These are phyloP conservation scores for Exophiala calicioides DNA, from an alignment of 2,329 filamentous ascomycete species.

Conservation along the genomic window DNA sequence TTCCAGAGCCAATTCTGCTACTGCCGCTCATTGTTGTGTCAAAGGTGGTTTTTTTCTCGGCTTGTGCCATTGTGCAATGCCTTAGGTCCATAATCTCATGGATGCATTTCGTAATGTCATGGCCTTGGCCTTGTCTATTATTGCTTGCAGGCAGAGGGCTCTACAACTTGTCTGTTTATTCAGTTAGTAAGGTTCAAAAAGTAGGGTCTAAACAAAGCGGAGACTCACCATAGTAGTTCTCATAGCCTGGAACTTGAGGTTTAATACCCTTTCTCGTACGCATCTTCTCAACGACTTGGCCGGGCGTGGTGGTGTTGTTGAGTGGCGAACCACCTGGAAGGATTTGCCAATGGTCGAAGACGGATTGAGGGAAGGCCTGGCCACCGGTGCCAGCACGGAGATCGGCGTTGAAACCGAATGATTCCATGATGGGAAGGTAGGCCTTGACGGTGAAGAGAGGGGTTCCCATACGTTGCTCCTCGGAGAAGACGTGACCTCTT, in stretches of 20 bases:
- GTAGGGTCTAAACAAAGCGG: slow-evolving; percentile 38
- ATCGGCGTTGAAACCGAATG: slow-evolving; percentile 98
- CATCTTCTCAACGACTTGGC: slow-evolving; percentile 80
- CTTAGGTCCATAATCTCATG: slow-evolving; percentile 17
- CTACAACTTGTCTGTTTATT: slow-evolving; percentile 86
- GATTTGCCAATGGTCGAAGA: slow-evolving; percentile 99
- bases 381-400: slow-evolving; percentile 90
- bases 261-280: slow-evolving; percentile 99
- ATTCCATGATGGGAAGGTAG: slow-evolving; percentile 94
- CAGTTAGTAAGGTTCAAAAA: slow-evolving; percentile 42
- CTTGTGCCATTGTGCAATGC: slow-evolving; percentile 20
- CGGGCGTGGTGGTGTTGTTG: slow-evolving; percentile 78
- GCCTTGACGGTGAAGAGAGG: slow-evolving; percentile 99
- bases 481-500: slow-evolving; percentile 98
- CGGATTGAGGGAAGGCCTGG: slow-evolving; percentile 97
- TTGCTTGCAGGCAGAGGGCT: slow-evolving; percentile 30
- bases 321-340: slow-evolving; percentile 91
- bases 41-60: slow-evolving; percentile 10
- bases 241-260: slow-evolving; percentile 85
- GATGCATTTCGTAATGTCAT: slow-evolving; percentile 28
- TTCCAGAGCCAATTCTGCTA: slow-evolving; percentile 4
- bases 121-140: slow-evolving; percentile 26
- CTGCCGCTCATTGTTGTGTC: slow-evolving; percentile 14
- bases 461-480: slow-evolving; percentile 97
- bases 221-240: slow-evolving; percentile 71